Evolutionary conservation across 2,329 filamentous ascomycete genomes (phyloP).

Genomic region (Fusarium nygamai): DNA sequence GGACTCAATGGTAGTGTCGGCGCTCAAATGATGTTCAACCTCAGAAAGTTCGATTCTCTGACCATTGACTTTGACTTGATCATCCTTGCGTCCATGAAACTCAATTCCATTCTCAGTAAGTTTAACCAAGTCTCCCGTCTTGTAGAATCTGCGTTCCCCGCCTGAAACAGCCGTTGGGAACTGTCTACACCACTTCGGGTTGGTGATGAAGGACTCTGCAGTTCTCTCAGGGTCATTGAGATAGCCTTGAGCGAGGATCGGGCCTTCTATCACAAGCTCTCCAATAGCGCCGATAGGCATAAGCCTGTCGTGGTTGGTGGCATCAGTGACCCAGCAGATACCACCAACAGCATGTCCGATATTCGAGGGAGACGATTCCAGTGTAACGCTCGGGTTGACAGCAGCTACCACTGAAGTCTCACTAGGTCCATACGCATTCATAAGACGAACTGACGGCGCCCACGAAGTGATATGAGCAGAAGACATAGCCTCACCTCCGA

Average conservation of each 20-base stretch:
- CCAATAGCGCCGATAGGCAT: conserved; percentile 44
- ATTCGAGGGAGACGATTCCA: conserved; percentile 15
- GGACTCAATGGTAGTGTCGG: conserved; percentile 7
- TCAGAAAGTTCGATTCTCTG: conserved; percentile 47
- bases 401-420: conserved; percentile 34
- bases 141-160: conserved; percentile 23
- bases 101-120: conserved; percentile 38
- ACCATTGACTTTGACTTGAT: conserved; percentile 48
- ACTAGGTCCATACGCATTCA: conserved; percentile 37
- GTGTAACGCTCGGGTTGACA: background rate
- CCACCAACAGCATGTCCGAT: conserved; percentile 31
- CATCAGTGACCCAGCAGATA: conserved; percentile 42
- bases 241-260: conserved; percentile 60
- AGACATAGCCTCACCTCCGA: conserved; percentile 40
- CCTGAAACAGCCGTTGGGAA: background rate
- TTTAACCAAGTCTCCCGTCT: conserved; percentile 37
- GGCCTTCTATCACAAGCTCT: conserved; percentile 50
- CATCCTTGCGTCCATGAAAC: conserved; percentile 46
- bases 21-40: conserved; percentile 42
- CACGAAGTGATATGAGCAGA: conserved; percentile 28
- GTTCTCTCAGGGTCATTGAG: conserved; percentile 51
- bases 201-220: conserved; percentile 42
- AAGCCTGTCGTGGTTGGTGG: conserved; percentile 37
- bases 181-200: conserved; percentile 19
- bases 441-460: conserved; percentile 19